Percentiles rank a stretch among this genome's conserved stretches.
Evolutionary conservation across 495 filamentous ascomycete species (phyloP).

Genomic region (Penicillium waksmanii): DNA sequence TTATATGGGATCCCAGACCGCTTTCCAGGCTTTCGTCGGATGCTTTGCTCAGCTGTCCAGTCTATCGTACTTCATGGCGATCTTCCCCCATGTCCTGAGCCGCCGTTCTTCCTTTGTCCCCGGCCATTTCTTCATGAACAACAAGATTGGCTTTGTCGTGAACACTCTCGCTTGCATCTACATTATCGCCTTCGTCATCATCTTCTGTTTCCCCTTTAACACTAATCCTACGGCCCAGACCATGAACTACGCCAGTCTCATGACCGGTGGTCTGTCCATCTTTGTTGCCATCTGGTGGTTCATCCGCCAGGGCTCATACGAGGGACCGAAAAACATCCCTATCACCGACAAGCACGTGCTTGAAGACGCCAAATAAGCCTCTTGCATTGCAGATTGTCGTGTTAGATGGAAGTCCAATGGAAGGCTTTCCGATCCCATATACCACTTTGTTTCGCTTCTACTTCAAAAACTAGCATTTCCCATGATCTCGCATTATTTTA

Average conservation of each 20-base stretch:
- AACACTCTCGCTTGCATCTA: constrained; percentile 63
- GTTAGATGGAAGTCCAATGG: neutral
- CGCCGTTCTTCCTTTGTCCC: constrained; percentile 63
- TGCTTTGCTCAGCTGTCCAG: constrained; percentile 73
- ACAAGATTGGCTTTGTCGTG: constrained; percentile 59
- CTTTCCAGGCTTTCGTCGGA: constrained; percentile 76
- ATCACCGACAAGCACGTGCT: constrained; percentile 39
- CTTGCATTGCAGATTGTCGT: neutral
- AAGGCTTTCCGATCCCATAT: constrained; percentile 15
- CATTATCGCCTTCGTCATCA: constrained; percentile 70
- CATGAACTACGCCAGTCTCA: constrained; percentile 76
- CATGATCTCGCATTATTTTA: constrained; percentile 19
- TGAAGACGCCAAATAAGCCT: constrained; percentile 31
- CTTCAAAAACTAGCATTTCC: constrained; percentile 14
- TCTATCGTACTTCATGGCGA: constrained; percentile 74
- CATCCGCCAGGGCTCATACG: constrained; percentile 37
- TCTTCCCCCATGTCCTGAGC: constrained; percentile 72
- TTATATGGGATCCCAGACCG: constrained; percentile 70
- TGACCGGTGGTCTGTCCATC: constrained; percentile 62
- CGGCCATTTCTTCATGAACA: constrained; percentile 71
- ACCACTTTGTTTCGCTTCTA: constrained; percentile 16
- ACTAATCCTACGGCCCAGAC: constrained; percentile 56
- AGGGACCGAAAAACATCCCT: constrained; percentile 43
- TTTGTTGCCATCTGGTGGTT: constrained; percentile 49
- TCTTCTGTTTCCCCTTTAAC: constrained; percentile 78